Percentiles rank a stretch among this genome's conserved stretches.
phyloP scores from a whole-genome alignment of 164 flowering plant species.

The Macadamia tetraphylla region DNA sequence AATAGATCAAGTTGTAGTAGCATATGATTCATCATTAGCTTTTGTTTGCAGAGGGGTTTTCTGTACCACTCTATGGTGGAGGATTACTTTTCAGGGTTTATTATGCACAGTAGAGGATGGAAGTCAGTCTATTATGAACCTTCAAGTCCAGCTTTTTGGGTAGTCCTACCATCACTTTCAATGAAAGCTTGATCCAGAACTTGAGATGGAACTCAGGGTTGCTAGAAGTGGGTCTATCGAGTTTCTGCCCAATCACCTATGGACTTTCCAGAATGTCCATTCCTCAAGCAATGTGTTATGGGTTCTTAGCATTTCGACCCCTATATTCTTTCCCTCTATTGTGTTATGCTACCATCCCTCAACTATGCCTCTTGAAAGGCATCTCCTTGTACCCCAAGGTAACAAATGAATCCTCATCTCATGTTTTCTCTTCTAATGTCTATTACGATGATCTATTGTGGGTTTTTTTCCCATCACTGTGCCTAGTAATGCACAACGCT shows the following conservation, averaged over 20 bases:
- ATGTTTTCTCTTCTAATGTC: no score
- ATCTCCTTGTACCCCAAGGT: constrained; percentile 6
- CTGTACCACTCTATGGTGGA: constrained; percentile 2
- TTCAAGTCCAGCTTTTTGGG: constrained; percentile 3
- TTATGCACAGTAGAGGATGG: constrained; percentile 2
- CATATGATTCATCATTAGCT: background rate
- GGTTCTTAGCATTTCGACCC: background rate
- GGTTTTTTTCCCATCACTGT: no score
- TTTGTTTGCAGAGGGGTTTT: background rate
- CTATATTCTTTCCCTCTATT: background rate
- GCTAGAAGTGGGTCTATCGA: background rate
- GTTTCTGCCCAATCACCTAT: background rate
- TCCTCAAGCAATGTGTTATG: constrained; percentile 3
- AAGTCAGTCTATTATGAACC: constrained; percentile 1
- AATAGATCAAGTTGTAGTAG: no score
- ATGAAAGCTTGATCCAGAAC: background rate
- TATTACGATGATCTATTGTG: background rate
- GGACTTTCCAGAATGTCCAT: background rate
- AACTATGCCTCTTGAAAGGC: constrained; percentile 2
- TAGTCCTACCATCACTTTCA: background rate
- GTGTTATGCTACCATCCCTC: background rate
- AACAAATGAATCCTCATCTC: background rate
- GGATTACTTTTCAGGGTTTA: background rate
- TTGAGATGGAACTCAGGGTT: constrained; percentile 4
- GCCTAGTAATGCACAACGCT: no score